Conservation (phyloP, 1,284 basidiomycete species). For the Ceratobasidium sp. region DNA sequence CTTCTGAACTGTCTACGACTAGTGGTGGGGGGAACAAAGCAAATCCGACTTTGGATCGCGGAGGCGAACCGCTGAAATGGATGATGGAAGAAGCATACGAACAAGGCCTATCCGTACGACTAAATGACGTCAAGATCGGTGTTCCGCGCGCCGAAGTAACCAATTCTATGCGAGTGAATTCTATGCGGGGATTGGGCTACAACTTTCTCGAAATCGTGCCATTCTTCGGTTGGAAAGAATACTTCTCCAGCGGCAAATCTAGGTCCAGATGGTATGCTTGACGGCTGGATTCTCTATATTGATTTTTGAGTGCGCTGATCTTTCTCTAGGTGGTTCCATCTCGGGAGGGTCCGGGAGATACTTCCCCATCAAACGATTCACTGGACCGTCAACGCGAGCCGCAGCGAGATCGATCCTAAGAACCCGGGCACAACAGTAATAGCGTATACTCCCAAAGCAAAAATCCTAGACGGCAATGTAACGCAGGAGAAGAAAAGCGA, state of each 20-base stretch:
- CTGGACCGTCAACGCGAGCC: not conserved
- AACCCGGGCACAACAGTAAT: not conserved
- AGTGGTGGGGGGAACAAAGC: constrained; percentile 51
- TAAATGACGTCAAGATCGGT: not conserved
- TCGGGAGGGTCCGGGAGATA: not conserved
- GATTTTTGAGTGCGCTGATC: not conserved
- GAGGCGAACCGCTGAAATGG: constrained; percentile 48
- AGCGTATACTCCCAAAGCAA: not conserved
- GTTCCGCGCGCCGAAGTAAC: not conserved
- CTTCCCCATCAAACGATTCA: not conserved
- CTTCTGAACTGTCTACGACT: not conserved
- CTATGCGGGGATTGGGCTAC: not conserved
- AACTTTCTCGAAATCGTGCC: not conserved
- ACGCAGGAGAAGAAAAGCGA: no score
- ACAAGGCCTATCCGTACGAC: constrained; percentile 41
- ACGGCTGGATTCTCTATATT: no score
- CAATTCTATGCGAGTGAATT: not conserved
- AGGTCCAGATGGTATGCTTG: not conserved
- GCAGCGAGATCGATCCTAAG: not conserved
- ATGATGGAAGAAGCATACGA: constrained; percentile 50
- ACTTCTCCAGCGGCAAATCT: not conserved
- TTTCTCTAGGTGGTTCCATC: not conserved
- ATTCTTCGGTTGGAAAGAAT: not conserved
- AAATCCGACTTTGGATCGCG: constrained; percentile 45
- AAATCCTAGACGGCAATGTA: not conserved